phyloP scores from a whole-genome alignment of 495 filamentous ascomycete genomes.

The Corynascus novoguineensis region DNA sequence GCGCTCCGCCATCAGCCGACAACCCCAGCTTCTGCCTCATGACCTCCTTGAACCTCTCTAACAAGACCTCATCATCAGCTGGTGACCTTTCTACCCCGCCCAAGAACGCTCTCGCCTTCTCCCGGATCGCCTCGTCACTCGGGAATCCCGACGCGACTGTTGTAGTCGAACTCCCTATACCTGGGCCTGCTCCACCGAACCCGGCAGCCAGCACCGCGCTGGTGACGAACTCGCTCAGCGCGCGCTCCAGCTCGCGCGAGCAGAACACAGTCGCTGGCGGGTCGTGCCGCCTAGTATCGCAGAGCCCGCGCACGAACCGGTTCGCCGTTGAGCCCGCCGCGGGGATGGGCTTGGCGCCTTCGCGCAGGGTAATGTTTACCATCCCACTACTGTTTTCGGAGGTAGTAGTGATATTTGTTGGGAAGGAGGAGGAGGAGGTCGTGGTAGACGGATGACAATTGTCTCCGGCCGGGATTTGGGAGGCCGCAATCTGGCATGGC shows the following conservation, averaged over 20 bases:
- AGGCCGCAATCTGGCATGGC: conserved; percentile 15
- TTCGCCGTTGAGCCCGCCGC: conserved; percentile 36
- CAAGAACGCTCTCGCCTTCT: conserved; percentile 41
- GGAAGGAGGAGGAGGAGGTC: background rate
- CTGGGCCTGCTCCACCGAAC: background rate
- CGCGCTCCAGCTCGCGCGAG: conserved; percentile 47
- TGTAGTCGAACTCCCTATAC: too few relatives aligned
- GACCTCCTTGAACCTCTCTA: conserved; percentile 46
- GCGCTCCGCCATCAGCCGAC: background rate
- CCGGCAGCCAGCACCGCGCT: conserved; percentile 17
- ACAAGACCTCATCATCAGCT: conserved; percentile 44
- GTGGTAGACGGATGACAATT: too few relatives aligned
- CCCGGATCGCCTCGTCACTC: conserved; percentile 34
- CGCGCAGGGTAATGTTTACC: conserved; percentile 27
- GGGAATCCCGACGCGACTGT: too few relatives aligned
- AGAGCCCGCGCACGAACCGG: conserved; percentile 34
- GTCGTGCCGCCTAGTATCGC: conserved; percentile 27
- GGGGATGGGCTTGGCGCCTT: conserved; percentile 33
- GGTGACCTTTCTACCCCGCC: conserved; percentile 35
- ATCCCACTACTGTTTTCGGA: background rate
- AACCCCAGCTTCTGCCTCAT: conserved; percentile 18
- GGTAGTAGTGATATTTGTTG: background rate
- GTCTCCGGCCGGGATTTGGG: background rate
- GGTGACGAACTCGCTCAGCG: conserved; percentile 39
- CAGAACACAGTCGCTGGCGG: conserved; percentile 46